Evolutionary conservation across 108 stramenopile species (phyloP), one percentile per base, ranked within the genome.

Genomic region (Conticribra weissflogii): DNA sequence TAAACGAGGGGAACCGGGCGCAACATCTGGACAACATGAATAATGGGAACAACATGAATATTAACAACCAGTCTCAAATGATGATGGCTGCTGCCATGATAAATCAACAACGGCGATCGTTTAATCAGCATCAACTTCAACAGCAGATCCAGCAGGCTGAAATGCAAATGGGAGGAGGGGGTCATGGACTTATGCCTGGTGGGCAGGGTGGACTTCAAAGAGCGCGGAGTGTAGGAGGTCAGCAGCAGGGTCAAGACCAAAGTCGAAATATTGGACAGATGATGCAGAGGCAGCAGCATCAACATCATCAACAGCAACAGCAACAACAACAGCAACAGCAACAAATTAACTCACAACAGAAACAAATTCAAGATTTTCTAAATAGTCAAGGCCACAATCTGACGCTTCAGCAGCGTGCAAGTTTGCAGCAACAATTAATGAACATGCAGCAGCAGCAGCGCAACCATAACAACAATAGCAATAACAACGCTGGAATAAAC

Each of bases 111-210:
- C 18, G 1, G 53, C 27, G 49, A 28, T 52, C 16, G 17, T 36
- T 18, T 51, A 29, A 53, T 25, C 46, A 68, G 36, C 66, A 67
- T 47, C 54, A 54, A 66, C 25, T 27, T 21, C 86, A 89, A 60
- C 75, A 68, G 56, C 69, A 72, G 7, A 59, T 47, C 19, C 80
- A 79, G 59, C 83, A 85, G 33, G 53, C 29, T 22, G 44, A 51
- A 27, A 36, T 23, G 30, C 32, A 33, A 27, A 49, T 22, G 23
- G 55, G 57, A 22, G 19, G 22, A 21, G 22, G 25, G 52, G 34
- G 23, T 16, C 54, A 68, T 3, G 27, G 24, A 2, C 54, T 57
- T 23, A 48, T 31, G 57, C 67, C 24, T 3, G 32, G 27, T n/a
- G 15, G 3, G 2, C 55, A 57, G 31, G 36, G 36, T 41, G 36